A percentile compares a stretch with the other conserved stretches of the same genome.
Conservation (phyloP, 2,329 filamentous ascomycete species). For the Talaromyces rugulosus region DNA sequence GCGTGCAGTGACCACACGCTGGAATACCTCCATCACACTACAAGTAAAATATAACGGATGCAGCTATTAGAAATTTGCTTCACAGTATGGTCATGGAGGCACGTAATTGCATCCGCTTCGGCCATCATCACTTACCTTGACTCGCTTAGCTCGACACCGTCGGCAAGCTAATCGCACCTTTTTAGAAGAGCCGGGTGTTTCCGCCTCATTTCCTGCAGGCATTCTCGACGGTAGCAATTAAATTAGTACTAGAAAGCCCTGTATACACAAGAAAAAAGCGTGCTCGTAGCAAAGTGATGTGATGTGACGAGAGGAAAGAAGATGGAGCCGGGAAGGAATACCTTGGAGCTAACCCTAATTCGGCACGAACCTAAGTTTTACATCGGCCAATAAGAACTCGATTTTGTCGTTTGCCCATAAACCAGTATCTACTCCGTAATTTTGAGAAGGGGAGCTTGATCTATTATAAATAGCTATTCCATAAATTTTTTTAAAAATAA, state of each 20-base stretch:
- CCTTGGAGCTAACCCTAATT: not conserved
- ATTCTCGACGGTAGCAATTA: not conserved
- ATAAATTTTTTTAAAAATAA: not conserved
- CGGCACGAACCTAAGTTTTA: not conserved
- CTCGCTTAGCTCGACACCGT: slow-evolving; percentile 33
- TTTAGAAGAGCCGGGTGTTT: slow-evolving; percentile 17
- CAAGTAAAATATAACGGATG: not conserved
- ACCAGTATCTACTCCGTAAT: too few relatives aligned
- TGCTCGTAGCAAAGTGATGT: not conserved
- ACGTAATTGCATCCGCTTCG: not conserved
- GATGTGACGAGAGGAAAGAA: not conserved
- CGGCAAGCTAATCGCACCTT: slow-evolving; percentile 38
- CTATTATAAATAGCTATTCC: not conserved
- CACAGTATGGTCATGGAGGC: not conserved
- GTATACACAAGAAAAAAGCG: not conserved
- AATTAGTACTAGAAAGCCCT: not conserved
- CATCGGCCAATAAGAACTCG: not conserved
- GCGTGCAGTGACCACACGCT: slow-evolving; percentile 35
- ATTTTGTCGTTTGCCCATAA: not conserved
- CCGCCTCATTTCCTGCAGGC: not conserved
- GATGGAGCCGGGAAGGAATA: not conserved
- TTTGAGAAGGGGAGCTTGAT: not conserved
- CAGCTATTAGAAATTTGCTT: not conserved
- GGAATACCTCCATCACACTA: slow-evolving; percentile 38
- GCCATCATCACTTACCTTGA: slow-evolving; percentile 26